phyloP scores from a whole-genome alignment of 805 yeast species.

The Wickerhamiella australiensis region DNA sequence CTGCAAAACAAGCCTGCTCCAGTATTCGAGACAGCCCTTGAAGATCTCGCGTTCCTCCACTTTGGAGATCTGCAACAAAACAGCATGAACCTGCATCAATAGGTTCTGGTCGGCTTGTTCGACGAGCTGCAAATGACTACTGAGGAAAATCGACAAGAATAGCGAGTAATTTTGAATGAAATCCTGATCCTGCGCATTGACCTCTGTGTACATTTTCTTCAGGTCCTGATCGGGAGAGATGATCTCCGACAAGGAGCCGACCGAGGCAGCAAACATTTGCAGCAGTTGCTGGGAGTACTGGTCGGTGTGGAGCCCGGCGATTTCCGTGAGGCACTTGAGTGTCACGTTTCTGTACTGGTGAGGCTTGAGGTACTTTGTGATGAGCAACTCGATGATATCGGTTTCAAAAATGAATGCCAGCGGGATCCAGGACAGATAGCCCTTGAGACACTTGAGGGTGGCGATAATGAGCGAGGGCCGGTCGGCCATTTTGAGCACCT shows the following conservation, averaged over 20 bases:
- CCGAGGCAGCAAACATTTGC: slow-evolving; percentile 54
- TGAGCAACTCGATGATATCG: slow-evolving; percentile 55
- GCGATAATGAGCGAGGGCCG: slow-evolving; percentile 73
- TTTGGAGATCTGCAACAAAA: slow-evolving; percentile 70
- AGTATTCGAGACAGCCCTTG: slow-evolving; percentile 89
- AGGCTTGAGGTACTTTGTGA: slow-evolving; percentile 65
- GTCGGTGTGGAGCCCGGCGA: slow-evolving; percentile 53
- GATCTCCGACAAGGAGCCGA: slow-evolving; percentile 54
- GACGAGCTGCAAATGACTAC: slow-evolving; percentile 55
- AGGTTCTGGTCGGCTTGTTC: slow-evolving; percentile 42
- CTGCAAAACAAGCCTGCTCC: slow-evolving; percentile 76
- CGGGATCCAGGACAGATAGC: slow-evolving; percentile 93
- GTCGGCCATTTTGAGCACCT: slow-evolving; percentile 80
- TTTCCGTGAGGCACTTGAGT: slow-evolving; percentile 87
- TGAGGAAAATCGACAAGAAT: slow-evolving; percentile 74
- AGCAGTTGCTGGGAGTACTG: slow-evolving; percentile 45
- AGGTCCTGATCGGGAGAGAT: slow-evolving; percentile 67
- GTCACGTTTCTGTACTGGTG: slow-evolving; percentile 72
- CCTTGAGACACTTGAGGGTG: slow-evolving; percentile 67
- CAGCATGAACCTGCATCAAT: slow-evolving; percentile 60
- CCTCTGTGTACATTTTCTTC: slow-evolving; percentile 56
- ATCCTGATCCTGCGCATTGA: slow-evolving; percentile 77
- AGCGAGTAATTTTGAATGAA: slow-evolving; percentile 90
- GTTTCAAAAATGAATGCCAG: slow-evolving; percentile 82
- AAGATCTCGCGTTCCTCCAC: slow-evolving; percentile 93